Base-by-base conservation (phyloP, 1,284 basidiomycete species). In the Pyrrhoderma noxium region DNA sequence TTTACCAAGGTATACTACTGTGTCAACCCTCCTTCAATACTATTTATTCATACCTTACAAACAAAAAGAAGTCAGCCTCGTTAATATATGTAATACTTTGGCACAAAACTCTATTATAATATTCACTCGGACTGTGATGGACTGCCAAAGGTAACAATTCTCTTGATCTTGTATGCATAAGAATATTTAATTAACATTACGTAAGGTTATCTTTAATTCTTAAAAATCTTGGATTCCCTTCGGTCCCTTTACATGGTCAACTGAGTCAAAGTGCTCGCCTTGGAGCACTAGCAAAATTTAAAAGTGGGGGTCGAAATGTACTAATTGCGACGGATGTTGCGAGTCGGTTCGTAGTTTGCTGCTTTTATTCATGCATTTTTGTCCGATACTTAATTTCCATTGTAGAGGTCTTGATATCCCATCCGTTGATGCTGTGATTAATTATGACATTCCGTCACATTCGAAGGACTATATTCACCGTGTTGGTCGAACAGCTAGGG, bases 391-490 rank as follows among this genome's bases (percentile, higher is more conserved):
- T n/a, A n/a, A n/a, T n/a, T n/a, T n/a, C 49, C 37, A 23, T 21
- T 27, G 25, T 56, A 89, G 91, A 61, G 96, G 96, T 65, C 75
- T 99, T 27, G 96, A 99, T 69, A 97, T 99, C 54, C 94, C 95
- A 3, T 82, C 89, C 14, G 96, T 99, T 22, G 96, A 99, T 64
- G 73, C 94, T 37, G 95, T 99, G 48, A 91, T 99, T 70, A 99
- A 99, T 69, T 99, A 92, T 66, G 95, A 99, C 67, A 89, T 98
- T 56, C 96, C 96, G 1, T 92, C 93, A 4, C 92, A 99, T 67
- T 98, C 94, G 23, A 99, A 99, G 72, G 96, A 99, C 68, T 99
- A 99, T 67, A 97, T 99, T 52, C 96, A 99, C 66, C 84, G 96
- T 52, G 96, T 99, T 16, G 96, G 96, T 34, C 83, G 96, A 57